These are phyloP conservation scores for Obelidium mucronatum DNA, from an alignment of 192 early-diverging fungal species.

Conservation along the genomic window DNA sequence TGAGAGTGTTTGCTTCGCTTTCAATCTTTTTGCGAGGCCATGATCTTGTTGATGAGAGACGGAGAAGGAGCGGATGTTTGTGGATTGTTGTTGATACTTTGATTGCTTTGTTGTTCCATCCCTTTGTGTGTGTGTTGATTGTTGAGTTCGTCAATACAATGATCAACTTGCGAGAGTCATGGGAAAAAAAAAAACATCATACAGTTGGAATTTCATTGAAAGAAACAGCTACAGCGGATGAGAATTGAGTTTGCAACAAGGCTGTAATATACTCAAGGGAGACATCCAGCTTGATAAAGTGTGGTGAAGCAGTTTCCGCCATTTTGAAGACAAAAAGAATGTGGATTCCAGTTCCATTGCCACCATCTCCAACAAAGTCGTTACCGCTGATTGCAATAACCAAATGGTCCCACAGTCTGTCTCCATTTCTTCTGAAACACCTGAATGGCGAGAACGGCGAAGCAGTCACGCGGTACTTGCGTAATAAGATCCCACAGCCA, in stretches of 20 bases:
- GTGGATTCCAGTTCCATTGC: background rate
- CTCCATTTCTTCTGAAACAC: constrained; percentile 9
- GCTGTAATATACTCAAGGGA: background rate
- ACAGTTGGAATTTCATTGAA: constrained; percentile 20
- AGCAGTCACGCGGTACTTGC: constrained; percentile 11
- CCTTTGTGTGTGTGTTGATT: background rate
- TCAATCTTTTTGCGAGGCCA: constrained; percentile 30
- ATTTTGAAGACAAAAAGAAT: constrained; percentile 2
- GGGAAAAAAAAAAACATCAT: background rate
- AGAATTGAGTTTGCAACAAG: background rate
- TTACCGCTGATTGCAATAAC: constrained; percentile 1
- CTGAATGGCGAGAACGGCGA: constrained; percentile 4
- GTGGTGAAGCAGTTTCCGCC: constrained; percentile 32
- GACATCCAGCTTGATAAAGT: constrained; percentile 20
- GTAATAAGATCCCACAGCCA: constrained; percentile 26
- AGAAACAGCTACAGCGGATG: background rate
- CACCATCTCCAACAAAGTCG: background rate
- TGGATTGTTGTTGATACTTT: constrained; percentile 12
- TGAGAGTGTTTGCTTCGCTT: constrained; percentile 10
- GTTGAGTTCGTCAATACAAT: background rate
- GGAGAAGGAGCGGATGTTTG: background rate
- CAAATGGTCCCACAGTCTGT: background rate
- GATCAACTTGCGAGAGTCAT: too few relatives aligned
- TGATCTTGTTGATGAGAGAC: constrained; percentile 19
- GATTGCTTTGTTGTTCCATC: constrained; percentile 42